Evolutionary conservation across 176 grass and related monocot species (phyloP), one percentile per base, ranked within the genome.

Genomic region (Cenchrus americanus): DNA sequence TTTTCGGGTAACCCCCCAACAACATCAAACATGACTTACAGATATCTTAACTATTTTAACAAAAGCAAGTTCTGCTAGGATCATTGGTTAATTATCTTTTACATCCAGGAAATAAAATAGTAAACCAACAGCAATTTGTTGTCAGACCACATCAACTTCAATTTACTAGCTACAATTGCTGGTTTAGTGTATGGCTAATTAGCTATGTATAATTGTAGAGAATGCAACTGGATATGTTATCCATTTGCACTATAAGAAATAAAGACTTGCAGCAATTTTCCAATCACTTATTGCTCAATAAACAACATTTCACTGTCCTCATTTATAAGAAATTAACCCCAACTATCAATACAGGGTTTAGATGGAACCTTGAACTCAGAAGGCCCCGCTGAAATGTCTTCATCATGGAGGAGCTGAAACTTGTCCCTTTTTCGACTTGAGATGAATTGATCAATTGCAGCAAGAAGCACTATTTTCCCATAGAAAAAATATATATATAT

Each of bases 361-460:
- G 47, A 88, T 43, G 18, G 71, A 75, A 97, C 95, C 92, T 94
- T 82, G 90, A 81, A 86, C 87, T 94, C 71, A 98, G 85, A 91
- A 98, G 96, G 46, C 92, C 96, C 82, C 87, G 82, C 80, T 98
- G 96, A 79, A 95, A 98, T 58, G 88, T 94, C 78, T 65, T 91
- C 80, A 98, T 98, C 96, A 95, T 90, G 61, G 92, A 90, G 49
- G 90, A 90, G 83, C 91, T 94, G 87, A 98, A 95, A 70, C 78
- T 91, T 48, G 87, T 87, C 46, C 64, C 78, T 71, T 80, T 93
- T 74, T 93, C 92, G 10, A 90, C 91, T 93, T 98, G 95, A 87
- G 92, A 82, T 63, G 95, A 98, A 83, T 95, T 98, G 82, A 98
- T 98, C 66, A 98, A 84, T 90, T 98, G 95, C 89, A 98, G 78